phyloP scores from a whole-genome alignment of 1,139 yeast genomes.

The Ogataea hybrid region DNA sequence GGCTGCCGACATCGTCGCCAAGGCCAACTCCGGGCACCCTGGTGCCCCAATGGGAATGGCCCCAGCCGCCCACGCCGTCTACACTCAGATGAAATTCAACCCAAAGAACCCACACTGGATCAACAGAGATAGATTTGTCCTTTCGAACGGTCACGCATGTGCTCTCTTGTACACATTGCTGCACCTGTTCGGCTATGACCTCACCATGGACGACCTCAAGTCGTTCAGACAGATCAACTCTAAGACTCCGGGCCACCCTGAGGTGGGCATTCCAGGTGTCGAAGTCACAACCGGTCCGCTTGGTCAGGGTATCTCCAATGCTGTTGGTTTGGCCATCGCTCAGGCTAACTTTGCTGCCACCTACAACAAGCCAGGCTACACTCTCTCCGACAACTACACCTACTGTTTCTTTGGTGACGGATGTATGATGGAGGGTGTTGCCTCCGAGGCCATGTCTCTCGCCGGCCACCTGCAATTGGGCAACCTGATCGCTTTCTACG shows the following conservation, averaged over 20 bases:
- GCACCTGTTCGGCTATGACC: conserved; percentile 82
- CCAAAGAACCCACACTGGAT: conserved; percentile 91
- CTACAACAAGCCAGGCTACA: conserved; percentile 84
- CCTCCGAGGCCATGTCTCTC: conserved; percentile 89
- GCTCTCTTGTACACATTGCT: conserved; percentile 85
- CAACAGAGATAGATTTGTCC: conserved; percentile 92
- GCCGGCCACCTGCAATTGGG: conserved; percentile 97
- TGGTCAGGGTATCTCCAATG: conserved; percentile 97
- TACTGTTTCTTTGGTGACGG: conserved; percentile 94
- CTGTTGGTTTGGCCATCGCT: conserved; percentile 96
- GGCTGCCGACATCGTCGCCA: conserved; percentile 82
- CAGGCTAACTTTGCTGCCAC: conserved; percentile 90
- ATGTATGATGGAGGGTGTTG: conserved; percentile 98
- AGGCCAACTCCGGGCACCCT: conserved; percentile 98
- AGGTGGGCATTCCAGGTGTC: conserved; percentile 78
- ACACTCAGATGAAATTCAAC: conserved; percentile 81
- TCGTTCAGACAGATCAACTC: conserved; percentile 88
- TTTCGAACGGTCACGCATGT: conserved; percentile 97
- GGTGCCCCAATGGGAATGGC: conserved; percentile 99
- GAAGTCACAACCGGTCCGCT: conserved; percentile 99
- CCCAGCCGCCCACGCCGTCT: conserved; percentile 75
- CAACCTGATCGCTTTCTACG: conserved; percentile 95
- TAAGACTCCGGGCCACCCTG: conserved; percentile 98
- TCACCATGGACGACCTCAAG: conserved; percentile 83
- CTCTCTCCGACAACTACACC: conserved; percentile 67